Evolutionary conservation across 2,329 filamentous ascomycete genomes (phyloP), one percentile per base, ranked within the genome.

Genomic region (Ceratocystis alfenasii): DNA sequence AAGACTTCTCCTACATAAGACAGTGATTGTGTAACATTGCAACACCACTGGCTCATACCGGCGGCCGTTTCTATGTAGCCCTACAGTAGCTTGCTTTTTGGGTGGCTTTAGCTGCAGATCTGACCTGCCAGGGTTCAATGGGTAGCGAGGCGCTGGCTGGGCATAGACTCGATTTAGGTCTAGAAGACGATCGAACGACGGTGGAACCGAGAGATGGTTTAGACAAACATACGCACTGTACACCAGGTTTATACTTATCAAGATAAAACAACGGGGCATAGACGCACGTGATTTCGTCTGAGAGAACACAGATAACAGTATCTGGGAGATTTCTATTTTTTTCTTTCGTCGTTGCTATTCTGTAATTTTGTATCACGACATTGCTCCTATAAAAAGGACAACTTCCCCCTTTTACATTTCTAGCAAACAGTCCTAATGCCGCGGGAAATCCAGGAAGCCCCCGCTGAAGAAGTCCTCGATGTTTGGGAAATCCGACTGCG

Each of bases 401-500:
- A 25, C 4, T 33, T 33, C 30, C 10, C 10, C 20, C 25, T 55
- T 55, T 7, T 57, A 7, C 48, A 53, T 25, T 8, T 25, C 20
- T 25, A 1, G 8, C 48, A 10, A 15, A 20, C 48, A 53, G 48
- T 57, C 15, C 4, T 57, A 57, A 57, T 57, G 53, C n/a, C 53
- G 20, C 41, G 66, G 66, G 45, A 65, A 67, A n/a, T 67, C 66
- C 63, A 67, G 65, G 55, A 67, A 67, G 33, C 66, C 66, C 1
- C 66, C 66, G 59, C 66, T 67, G 12, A 67, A 67, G 12, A 67
- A 67, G 25, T 67, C 66, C 20, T 67, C 66, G 36, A 67, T 65
- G 55, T 67, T 67, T n/a, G 66, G 66, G 36, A 67, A 67, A 1
- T 67, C 66, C 5, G 53, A 59, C 41, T 53, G 50, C 44, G 48